Base-by-base conservation (phyloP, 495 filamentous ascomycete species). In the Oidiodendron maius region DNA sequence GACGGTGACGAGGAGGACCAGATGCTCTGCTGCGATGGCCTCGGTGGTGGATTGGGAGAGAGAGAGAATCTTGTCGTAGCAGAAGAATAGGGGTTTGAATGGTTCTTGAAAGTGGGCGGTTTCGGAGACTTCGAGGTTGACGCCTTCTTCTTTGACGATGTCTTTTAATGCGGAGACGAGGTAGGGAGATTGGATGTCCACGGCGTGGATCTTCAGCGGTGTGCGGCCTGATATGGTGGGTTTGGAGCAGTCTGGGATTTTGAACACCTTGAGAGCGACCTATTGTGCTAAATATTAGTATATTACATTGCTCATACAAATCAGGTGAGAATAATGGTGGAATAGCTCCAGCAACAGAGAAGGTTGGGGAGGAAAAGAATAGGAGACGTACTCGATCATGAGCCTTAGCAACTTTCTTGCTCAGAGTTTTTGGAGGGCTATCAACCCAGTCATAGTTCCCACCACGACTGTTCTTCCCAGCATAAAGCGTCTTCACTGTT, bases 261-360 rank as follows among this genome's bases (percentile, higher is more conserved):
- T 69, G 64, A 52, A 69, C 23, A 69, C 58, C 44, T 61, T 63
- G 52, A 71, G 64, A 41, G 66, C 66, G 20, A n/a, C n/a, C n/a
- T n/a, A n/a, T n/a, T n/a, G n/a, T n/a, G n/a, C n/a, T n/a, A n/a
- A n/a, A n/a, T n/a, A n/a, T n/a, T n/a, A n/a, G n/a, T n/a, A n/a
- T n/a, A n/a, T n/a, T n/a, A n/a, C n/a, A n/a, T n/a, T n/a, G n/a
- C n/a, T n/a, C n/a, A n/a, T n/a, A n/a, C n/a, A n/a, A n/a, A n/a
- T n/a, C n/a, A n/a, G n/a, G n/a, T n/a, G n/a, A n/a, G n/a, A n/a
- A n/a, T n/a, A n/a, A n/a, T n/a, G n/a, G n/a, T n/a, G n/a, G n/a
- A n/a, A n/a, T n/a, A n/a, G n/a, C n/a, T n/a, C n/a, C n/a, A n/a
- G n/a, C n/a, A n/a, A n/a, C n/a, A n/a, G n/a, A n/a, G n/a, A n/a